Conservation (phyloP, 768 basidiomycete species). For the Pleurotus giganteus region DNA sequence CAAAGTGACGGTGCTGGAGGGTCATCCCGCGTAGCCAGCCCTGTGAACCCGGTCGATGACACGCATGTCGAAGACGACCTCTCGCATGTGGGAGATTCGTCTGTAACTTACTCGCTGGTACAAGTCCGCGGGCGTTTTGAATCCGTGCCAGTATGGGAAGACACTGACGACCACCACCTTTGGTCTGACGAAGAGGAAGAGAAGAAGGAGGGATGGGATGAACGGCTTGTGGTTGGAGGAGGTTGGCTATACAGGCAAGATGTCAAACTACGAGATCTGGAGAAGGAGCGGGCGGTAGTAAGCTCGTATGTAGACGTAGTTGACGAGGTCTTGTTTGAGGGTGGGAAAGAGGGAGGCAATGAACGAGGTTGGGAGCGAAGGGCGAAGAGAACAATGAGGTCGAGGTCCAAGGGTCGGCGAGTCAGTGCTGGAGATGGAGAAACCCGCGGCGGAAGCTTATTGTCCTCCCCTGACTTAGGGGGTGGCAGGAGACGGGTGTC, state of each 20-base stretch:
- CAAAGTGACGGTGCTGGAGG: slow-evolving; percentile 61
- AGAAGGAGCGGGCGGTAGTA: slow-evolving; percentile 57
- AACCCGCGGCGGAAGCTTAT: slow-evolving; percentile 17
- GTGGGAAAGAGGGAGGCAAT: slow-evolving; percentile 43
- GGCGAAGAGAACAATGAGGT: slow-evolving; percentile 18
- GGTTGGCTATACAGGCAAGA: slow-evolving; percentile 83
- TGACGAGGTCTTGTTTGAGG: slow-evolving; percentile 75
- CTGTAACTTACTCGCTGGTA: slow-evolving; percentile 67
- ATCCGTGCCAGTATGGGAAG: slow-evolving; percentile 80
- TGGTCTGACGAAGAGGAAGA: slow-evolving; percentile 45
- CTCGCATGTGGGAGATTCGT: slow-evolving; percentile 52
- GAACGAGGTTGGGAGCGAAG: slow-evolving; percentile 33
- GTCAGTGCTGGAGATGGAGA: slow-evolving; percentile 45
- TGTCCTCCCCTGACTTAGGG: slow-evolving; percentile 17
- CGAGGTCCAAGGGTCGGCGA: slow-evolving; percentile 44
- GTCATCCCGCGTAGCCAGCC: slow-evolving; percentile 44
- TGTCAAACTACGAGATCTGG: slow-evolving; percentile 49
- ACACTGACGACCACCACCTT: slow-evolving; percentile 50
- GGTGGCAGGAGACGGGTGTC: slow-evolving; percentile 54
- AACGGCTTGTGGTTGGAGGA: slow-evolving; percentile 72
- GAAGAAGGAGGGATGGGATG: slow-evolving; percentile 78
- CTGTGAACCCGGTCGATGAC: slow-evolving; percentile 28
- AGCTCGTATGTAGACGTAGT: slow-evolving; percentile 70
- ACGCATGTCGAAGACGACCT: slow-evolving; percentile 27
- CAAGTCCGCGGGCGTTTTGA: slow-evolving; percentile 65